These are phyloP conservation scores for Myriosclerotinia curreyana DNA, from an alignment of 2,329 filamentous ascomycete genomes.

Conservation along the genomic window DNA sequence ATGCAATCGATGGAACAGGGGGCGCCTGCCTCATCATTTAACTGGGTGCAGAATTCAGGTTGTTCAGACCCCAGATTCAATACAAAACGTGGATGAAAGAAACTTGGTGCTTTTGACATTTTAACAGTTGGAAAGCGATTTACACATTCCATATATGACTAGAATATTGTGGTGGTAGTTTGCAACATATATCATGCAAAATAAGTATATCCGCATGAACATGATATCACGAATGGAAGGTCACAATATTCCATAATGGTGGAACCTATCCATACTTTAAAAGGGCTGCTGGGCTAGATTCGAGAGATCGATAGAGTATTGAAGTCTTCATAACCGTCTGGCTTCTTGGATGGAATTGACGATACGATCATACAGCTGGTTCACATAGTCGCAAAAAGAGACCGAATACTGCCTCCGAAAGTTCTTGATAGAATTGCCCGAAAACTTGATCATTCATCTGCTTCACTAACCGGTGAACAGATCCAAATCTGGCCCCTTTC, in stretches of 20 bases:
- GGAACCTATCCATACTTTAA: neutral
- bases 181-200: neutral
- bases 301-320: neutral
- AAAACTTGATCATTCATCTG: constrained; percentile 9
- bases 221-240: neutral
- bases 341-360: neutral
- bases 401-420: constrained; percentile 4
- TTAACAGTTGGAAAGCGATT: neutral
- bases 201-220: neutral
- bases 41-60: neutral
- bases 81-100: too few species aligned
- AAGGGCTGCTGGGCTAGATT: neutral
- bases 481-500: constrained; percentile 13
- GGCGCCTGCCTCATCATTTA: too few species aligned
- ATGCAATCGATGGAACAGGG: constrained; percentile 9
- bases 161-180: neutral
- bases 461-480: constrained; percentile 16
- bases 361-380: neutral
- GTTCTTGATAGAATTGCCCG: constrained; percentile 6
- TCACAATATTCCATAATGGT: neutral
- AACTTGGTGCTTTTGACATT: neutral
- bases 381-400: neutral
- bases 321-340: neutral
- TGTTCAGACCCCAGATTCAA: too few species aligned
- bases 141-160: neutral